Evolutionary conservation across 1,284 basidiomycete species (phyloP).

Genomic region (Rhodotorula sp.): DNA sequence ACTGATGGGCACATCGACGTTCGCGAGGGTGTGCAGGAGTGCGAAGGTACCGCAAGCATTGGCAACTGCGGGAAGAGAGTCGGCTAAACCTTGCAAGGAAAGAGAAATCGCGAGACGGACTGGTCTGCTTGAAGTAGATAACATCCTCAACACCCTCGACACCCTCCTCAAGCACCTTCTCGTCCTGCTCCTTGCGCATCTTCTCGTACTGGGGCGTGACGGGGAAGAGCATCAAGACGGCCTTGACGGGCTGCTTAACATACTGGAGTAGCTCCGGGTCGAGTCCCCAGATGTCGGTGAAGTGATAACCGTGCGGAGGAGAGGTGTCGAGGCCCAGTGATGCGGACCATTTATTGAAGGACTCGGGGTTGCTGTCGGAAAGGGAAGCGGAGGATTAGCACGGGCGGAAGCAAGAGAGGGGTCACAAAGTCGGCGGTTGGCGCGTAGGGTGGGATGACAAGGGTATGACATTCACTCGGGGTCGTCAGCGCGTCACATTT

Average conservation of each 20-base stretch:
- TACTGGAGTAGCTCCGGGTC: constrained; percentile 62
- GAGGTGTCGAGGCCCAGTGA: constrained; percentile 66
- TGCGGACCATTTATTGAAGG: constrained; percentile 60
- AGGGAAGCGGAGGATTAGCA: background rate
- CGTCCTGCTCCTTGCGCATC: constrained; percentile 62
- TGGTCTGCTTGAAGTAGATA: constrained; percentile 60
- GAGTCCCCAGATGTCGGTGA: constrained; percentile 77
- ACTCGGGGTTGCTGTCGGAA: constrained; percentile 26
- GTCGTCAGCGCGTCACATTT: background rate
- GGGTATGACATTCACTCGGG: too few relatives aligned
- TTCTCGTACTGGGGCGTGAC: constrained; percentile 58
- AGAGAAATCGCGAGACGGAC: constrained; percentile 4
- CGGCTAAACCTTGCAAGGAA: too few relatives aligned
- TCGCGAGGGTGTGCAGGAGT: constrained; percentile 73
- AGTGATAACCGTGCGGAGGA: constrained; percentile 53
- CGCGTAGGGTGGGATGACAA: too few relatives aligned
- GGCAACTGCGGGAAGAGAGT: constrained; percentile 59
- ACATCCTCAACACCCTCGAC: constrained; percentile 62
- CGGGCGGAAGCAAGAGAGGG: background rate
- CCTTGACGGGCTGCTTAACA: constrained; percentile 49
- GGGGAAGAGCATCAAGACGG: constrained; percentile 79
- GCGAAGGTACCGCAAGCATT: constrained; percentile 91
- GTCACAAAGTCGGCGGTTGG: background rate
- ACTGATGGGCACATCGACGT: constrained; percentile 55
- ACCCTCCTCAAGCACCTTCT: constrained; percentile 52